Conservation (phyloP, 257 asterid genomes). For the Haberlea rhodopensis region DNA sequence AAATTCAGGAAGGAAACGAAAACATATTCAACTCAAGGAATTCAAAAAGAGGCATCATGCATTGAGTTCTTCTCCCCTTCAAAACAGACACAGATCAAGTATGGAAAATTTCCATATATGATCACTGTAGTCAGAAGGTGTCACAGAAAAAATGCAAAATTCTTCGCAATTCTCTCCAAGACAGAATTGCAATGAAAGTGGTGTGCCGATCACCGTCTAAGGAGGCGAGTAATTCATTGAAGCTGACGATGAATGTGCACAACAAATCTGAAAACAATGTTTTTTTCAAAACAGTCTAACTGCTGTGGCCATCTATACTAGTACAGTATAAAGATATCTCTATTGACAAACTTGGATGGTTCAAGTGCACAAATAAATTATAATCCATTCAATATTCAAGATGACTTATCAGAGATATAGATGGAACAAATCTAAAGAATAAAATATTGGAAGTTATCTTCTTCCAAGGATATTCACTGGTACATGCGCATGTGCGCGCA, state of each 20-base stretch:
- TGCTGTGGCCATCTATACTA: not conserved
- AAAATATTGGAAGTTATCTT: not conserved
- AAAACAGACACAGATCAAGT: not conserved
- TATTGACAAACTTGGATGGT: not conserved
- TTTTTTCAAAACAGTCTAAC: not conserved
- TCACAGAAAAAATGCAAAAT: not conserved
- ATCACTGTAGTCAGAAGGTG: not conserved
- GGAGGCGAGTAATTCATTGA: not conserved
- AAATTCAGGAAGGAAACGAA: conserved; percentile 13
- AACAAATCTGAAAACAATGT: not conserved
- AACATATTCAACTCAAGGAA: not conserved
- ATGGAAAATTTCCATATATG: not conserved
- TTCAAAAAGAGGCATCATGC: not conserved
- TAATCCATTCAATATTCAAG: not conserved
- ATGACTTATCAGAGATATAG: not conserved
- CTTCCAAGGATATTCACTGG: not conserved
- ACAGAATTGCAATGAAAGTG: no score
- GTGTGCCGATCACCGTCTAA: not conserved
- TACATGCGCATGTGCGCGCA: conserved; percentile 1
- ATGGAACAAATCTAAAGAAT: not conserved
- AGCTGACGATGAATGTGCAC: not conserved
- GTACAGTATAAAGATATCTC: not conserved
- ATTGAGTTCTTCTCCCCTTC: not conserved
- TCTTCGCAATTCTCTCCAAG: not conserved
- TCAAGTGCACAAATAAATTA: not conserved